phyloP scores from a whole-genome alignment of 2,329 filamentous ascomycete species.

The Fusarium sp. region DNA sequence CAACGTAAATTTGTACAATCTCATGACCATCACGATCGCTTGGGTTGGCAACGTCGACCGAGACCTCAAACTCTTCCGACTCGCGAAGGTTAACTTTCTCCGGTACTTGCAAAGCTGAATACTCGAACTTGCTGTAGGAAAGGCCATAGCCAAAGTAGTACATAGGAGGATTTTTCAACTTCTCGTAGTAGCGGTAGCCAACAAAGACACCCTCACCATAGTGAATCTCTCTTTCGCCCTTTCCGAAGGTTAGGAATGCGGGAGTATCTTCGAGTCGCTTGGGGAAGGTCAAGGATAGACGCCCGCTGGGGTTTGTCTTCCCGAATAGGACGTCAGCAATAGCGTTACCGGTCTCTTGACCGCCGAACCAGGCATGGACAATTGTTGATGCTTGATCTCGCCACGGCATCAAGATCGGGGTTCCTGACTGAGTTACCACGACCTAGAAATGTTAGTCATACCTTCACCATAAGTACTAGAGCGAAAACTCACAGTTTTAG shows the following conservation, averaged over 20 bases:
- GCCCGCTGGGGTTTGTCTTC: conserved; percentile 68
- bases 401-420: conserved; percentile 5
- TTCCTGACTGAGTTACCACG: background rate
- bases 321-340: conserved; percentile 78
- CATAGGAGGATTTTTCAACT: conserved; percentile 58
- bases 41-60: conserved; percentile 14
- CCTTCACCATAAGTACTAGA: no score
- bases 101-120: conserved; percentile 49
- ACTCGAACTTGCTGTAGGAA: conserved; percentile 68
- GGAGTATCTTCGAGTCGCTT: conserved; percentile 19
- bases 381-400: conserved; percentile 47
- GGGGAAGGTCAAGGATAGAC: conserved; percentile 71
- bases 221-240: background rate
- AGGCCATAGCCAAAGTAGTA: conserved; percentile 79
- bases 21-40: conserved; percentile 8
- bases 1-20: conserved; percentile 25
- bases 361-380: conserved; percentile 78
- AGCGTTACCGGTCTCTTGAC: conserved; percentile 79
- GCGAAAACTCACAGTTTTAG: conserved; percentile 10
- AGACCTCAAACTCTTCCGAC: background rate
- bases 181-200: conserved; percentile 79
- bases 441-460: background rate
- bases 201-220: conserved; percentile 82
- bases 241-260: conserved; percentile 19
- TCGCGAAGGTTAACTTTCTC: background rate